Evolutionary conservation across 1,284 basidiomycete genomes (phyloP), one percentile per base, ranked within the genome.

Genomic region (Ustilago crameri): DNA sequence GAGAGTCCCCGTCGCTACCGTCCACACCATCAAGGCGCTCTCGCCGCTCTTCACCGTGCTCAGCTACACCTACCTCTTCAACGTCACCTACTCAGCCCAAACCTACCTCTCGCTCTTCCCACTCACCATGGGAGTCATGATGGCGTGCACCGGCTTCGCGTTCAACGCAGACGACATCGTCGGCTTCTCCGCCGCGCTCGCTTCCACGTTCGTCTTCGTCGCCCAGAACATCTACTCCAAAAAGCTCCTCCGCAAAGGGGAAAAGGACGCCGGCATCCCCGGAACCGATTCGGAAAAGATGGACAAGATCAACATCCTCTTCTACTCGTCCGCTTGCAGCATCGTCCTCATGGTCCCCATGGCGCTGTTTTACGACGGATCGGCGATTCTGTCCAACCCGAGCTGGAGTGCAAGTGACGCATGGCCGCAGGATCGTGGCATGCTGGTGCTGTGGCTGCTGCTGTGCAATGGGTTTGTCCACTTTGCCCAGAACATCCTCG

Each of bases 211-310:
- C 20, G 90, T 99, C 73, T 98, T 98, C 82, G 96, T 99, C 50
- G 93, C 92, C 63, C 95, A 95, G 74, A 98, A 98, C 85, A 98
- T 99, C 79, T 97, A 95, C 85, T 96, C 95, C 88, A 99, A 99
- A 85, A 98, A 97, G 86, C 90, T 98, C 64, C 91, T 99, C 87
- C 86, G 54, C 65, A 61, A 69, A 17, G 54, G 48, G 9, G 54
- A 64, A 5, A 51, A 59, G 23, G 38, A 55, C 35, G 23, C 40
- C 0, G 59, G 56, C 0, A 51, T 54, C 24, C 40, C 52, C 3
- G 51, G 55, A 0, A 54, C 59, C 10, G 56, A 60, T 5, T 34
- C 55, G 48, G 49, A 60, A 51, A 93, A 93, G 82, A 87, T 98
- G 51, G 95, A 99, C 88, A 98, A 98, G 86, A 88, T 98, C 81